phyloP scores from a whole-genome alignment of 306 rosid genomes.

The Crotalaria pallida region DNA sequence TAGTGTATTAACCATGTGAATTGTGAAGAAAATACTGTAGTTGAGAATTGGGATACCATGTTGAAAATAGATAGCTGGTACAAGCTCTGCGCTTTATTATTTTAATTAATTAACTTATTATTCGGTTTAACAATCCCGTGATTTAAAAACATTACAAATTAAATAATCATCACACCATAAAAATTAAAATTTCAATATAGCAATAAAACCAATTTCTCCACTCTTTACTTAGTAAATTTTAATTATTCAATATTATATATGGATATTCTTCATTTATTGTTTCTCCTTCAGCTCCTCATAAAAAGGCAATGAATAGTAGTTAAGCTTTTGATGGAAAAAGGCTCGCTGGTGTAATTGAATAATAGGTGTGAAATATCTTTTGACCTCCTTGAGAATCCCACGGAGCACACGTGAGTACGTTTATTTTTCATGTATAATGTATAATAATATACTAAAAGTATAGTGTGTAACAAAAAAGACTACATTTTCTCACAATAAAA shows the following conservation, averaged over 20 bases:
- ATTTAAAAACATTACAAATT: not conserved
- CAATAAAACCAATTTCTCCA: not conserved
- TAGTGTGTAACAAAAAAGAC: too few species aligned
- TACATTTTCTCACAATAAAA: too few species aligned
- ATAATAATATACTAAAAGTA: too few species aligned
- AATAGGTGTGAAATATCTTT: not conserved
- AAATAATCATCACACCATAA: not conserved
- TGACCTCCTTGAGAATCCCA: not conserved
- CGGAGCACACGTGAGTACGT: not conserved
- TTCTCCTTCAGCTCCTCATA: not conserved
- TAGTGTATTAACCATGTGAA: too few species aligned
- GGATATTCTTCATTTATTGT: not conserved
- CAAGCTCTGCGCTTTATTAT: not conserved
- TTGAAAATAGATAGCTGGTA: not conserved
- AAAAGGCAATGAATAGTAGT: not conserved
- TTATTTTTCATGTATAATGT: not conserved
- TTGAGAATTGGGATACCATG: not conserved
- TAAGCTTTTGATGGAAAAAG: not conserved
- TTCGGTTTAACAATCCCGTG: not conserved
- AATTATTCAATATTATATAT: not conserved
- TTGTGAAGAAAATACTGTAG: too few species aligned
- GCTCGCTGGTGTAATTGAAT: not conserved
- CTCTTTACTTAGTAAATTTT: not conserved
- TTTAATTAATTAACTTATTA: too few species aligned
- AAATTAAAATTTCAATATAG: not conserved